Evolutionary conservation across 208 protist species (phyloP).

Genomic region (Acanthamoeba comandoni): DNA sequence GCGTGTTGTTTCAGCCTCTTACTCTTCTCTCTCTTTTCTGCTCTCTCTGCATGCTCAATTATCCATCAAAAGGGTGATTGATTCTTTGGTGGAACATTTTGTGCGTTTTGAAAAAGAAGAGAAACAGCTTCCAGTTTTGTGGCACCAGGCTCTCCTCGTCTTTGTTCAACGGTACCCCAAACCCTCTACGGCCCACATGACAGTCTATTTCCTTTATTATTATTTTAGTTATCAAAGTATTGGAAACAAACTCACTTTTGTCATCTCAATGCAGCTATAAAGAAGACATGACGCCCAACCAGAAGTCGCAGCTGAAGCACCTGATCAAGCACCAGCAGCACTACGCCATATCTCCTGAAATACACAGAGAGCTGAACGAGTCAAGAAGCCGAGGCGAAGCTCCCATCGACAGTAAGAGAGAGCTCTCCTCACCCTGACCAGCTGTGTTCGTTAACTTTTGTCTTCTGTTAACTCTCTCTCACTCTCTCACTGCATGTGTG

Average conservation of each 20-base stretch:
- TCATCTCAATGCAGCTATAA: slow-evolving; percentile 6
- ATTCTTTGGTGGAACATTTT: slow-evolving; percentile 96
- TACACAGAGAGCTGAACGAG: slow-evolving; percentile 44
- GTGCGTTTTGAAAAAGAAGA: slow-evolving; percentile 89
- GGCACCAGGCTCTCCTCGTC: slow-evolving; percentile 96
- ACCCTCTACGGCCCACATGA: too few species aligned
- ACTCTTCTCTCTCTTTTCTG: too few species aligned
- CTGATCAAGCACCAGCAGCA: slow-evolving; percentile 57
- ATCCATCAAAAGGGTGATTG: too few species aligned
- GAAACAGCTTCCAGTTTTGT: slow-evolving; percentile 94
- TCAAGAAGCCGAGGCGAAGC: slow-evolving; percentile 58
- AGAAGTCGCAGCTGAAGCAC: slow-evolving; percentile 67
- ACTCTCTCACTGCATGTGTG: too few species aligned
- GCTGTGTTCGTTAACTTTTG: too few species aligned
- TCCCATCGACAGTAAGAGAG: too few species aligned
- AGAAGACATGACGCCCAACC: slow-evolving; percentile 62
- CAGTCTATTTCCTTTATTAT: neutral
- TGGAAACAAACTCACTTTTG: neutral
- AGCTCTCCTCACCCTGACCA: too few species aligned
- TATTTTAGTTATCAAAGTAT: neutral
- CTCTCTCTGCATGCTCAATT: too few species aligned
- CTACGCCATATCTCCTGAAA: slow-evolving; percentile 21
- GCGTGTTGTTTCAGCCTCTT: too few species aligned
- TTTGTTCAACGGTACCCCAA: slow-evolving; percentile 90
- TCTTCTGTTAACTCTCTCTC: too few species aligned